Base-by-base conservation (phyloP, 148 eudicot genomes). In the Chenopodium berlandieri region DNA sequence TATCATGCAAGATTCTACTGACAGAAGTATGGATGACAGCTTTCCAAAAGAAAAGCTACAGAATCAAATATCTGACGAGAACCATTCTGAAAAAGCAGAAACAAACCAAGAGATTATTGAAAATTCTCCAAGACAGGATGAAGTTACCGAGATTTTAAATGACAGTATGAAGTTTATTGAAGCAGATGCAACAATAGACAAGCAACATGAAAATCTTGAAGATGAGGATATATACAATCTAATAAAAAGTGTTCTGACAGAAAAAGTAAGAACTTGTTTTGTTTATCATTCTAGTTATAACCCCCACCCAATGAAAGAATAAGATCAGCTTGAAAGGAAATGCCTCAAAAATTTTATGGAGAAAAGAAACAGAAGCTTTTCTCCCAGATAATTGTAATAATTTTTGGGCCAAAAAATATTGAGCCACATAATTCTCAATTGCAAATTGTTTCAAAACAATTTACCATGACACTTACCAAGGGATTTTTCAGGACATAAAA, bases 121-220 rank as follows among this genome's bases (percentile, higher is more conserved):
- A 56, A 31, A 7, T 76, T 54, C 67, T 58, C 47, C 16, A 54
- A 54, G 68, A 46, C 66, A 76, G 31, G 19, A 58, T 58, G 78
- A 30, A 76, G 2, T 17, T 47, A 19, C 34, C 32, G 31, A 23
- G 37, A 23, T 48, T 9, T 0, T n/a, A 48, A 47, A 27, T 9
- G 37, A 75, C 19, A 19, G 40, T 22, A 31, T 52, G 11, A 25
- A 52, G 40, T 66, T 5, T 75, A 54, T 9, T 52, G 79, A 31
- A 56, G 79, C 44, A 58, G 79, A 30, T 58, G 27, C 27, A 16
- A 76, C 20, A 19, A 54, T 16, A 58, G 78, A 31, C 2, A 58
- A 7, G 19, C 79, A 76, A 19, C 78, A 58, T 60, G 50, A 76
- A 76, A n/a, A 56, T 14, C 67, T n/a, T 31, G 79, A 76, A 76